Percentiles rank a stretch among this genome's conserved stretches.
These are phyloP conservation scores for Cladosporium austrohemisphaericum DNA, from an alignment of 2,329 filamentous ascomycete species.

Conservation along the genomic window DNA sequence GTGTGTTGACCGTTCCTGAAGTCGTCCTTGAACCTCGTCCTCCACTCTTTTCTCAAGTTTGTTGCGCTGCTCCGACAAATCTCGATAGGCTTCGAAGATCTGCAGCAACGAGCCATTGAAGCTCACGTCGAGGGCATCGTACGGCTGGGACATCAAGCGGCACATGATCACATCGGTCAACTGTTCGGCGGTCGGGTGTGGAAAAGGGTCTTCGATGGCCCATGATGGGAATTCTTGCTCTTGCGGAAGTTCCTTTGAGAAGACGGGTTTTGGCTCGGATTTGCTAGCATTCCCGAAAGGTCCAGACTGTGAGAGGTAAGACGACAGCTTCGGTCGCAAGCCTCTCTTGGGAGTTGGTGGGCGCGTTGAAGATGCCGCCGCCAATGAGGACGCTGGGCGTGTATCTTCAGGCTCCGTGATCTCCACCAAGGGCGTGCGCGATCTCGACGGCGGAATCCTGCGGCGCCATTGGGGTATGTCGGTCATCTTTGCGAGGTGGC, in stretches of 20 bases:
- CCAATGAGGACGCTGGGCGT: not conserved
- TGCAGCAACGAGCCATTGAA: constrained; percentile 39
- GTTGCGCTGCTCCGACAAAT: constrained; percentile 35
- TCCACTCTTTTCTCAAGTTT: constrained; percentile 28
- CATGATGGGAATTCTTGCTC: constrained; percentile 24
- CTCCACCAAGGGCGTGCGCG: constrained; percentile 29
- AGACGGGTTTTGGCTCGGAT: constrained; percentile 19
- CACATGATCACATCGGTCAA: constrained; percentile 31
- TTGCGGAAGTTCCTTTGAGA: constrained; percentile 22
- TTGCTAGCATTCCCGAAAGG: constrained; percentile 15
- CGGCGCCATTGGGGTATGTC: constrained; percentile 37
- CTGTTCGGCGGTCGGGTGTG: constrained; percentile 26
- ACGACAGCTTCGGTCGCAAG: constrained; percentile 38
- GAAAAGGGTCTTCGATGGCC: constrained; percentile 26
- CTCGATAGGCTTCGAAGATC: constrained; percentile 42
- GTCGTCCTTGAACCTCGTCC: constrained; percentile 25
- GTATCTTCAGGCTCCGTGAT: constrained; percentile 30
- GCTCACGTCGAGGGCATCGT: constrained; percentile 26
- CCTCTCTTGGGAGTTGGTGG: constrained; percentile 32
- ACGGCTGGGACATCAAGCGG: constrained; percentile 29
- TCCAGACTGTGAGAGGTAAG: constrained; percentile 37
- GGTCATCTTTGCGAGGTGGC: constrained; percentile 23
- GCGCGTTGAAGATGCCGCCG: not conserved
- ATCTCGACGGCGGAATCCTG: constrained; percentile 31
- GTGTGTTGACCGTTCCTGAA: constrained; percentile 22